phyloP scores from a whole-genome alignment of 2,329 filamentous ascomycete species.

The Ascosphaera acerosa region DNA sequence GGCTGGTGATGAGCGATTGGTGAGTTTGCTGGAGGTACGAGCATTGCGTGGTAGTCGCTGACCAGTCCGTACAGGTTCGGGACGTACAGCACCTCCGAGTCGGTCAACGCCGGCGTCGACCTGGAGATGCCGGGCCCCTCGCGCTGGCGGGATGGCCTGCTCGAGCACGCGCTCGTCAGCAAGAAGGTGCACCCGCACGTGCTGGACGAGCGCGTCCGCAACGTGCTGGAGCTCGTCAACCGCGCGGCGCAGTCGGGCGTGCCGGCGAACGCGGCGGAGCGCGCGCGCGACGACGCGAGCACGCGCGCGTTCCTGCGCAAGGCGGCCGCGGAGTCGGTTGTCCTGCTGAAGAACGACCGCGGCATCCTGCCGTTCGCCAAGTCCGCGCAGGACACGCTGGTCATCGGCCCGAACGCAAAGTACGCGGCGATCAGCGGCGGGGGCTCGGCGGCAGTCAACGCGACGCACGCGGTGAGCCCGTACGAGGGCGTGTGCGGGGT shows the following conservation, averaged over 20 bases:
- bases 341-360: conserved; percentile 47
- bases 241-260: conserved; percentile 28
- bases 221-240: conserved; percentile 34
- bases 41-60: too few species aligned
- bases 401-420: conserved; percentile 30
- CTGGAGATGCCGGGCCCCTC: conserved; percentile 24
- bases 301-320: conserved; percentile 37
- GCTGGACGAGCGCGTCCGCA: conserved; percentile 32
- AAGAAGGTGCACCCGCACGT: conserved; percentile 31
- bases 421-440: conserved; percentile 30
- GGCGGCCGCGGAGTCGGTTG: conserved; percentile 42
- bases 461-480: conserved; percentile 22
- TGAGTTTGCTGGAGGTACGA: conserved; percentile 7
- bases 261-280: conserved; percentile 29
- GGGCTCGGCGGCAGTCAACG: conserved; percentile 31
- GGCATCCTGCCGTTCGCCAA: conserved; percentile 31
- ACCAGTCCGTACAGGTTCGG: conserved; percentile 14
- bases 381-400: conserved; percentile 21
- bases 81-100: conserved; percentile 21
- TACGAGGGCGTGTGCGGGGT: conserved; percentile 20
- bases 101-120: conserved; percentile 21
- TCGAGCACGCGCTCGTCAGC: conserved; percentile 23
- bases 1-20: conserved; percentile 23
- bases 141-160: conserved; percentile 16
- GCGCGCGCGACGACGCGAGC: conserved; percentile 31